A percentile compares a stretch with the other conserved stretches of the same genome.
These are phyloP conservation scores for Angophora floribunda DNA, from an alignment of 345 rosid genomes.

Conservation along the genomic window DNA sequence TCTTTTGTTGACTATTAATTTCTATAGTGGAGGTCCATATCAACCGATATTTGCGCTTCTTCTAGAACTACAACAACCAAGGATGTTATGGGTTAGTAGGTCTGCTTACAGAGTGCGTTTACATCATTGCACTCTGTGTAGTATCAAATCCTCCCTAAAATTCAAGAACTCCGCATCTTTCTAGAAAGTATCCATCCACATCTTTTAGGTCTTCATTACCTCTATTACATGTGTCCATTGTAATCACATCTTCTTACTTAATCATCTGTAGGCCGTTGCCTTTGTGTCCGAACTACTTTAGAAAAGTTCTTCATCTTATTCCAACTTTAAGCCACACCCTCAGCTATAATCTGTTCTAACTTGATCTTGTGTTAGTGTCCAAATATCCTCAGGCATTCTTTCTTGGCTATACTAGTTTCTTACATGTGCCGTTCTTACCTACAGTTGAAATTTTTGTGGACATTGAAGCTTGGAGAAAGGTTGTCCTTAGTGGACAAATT, in stretches of 20 bases:
- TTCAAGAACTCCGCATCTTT: background rate
- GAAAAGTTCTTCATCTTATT: background rate
- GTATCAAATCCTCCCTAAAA: background rate
- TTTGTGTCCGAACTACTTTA: background rate
- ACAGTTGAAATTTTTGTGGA: background rate
- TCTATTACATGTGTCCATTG: background rate
- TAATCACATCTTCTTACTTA: background rate
- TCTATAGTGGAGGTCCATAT: background rate
- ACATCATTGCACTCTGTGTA: background rate
- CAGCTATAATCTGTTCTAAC: background rate
- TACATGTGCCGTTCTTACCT: background rate
- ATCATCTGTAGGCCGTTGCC: background rate
- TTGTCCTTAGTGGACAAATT: background rate
- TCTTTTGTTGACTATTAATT: background rate
- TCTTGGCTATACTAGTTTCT: background rate
- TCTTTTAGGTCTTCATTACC: background rate
- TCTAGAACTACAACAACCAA: background rate
- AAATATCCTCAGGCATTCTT: background rate
- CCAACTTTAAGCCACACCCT: background rate
- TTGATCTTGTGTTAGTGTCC: background rate
- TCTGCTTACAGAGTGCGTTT: background rate
- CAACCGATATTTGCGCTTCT: background rate
- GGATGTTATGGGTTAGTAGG: background rate
- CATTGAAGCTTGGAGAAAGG: background rate
- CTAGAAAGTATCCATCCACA: background rate